Base-by-base conservation (phyloP, 2,329 filamentous ascomycete genomes). In the Aspergillus oerlinghausenensis region DNA sequence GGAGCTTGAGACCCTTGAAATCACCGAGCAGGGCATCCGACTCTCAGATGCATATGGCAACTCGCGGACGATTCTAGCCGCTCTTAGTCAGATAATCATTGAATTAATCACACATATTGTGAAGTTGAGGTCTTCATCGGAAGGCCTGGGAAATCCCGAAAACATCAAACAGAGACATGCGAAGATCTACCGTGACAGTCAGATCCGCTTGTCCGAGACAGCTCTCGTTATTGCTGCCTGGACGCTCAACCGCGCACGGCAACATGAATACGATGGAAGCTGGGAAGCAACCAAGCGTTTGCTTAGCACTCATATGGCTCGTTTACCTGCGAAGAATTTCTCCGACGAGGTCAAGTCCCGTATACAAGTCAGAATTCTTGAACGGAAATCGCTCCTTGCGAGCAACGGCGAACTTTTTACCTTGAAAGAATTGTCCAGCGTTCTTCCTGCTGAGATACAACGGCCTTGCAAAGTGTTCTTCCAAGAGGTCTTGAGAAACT, bases 121-220 rank as follows among this genome's bases (percentile, higher is more conserved):
- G 21, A 70, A 67, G 23, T 61, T 78, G n/a, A 69, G 66, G 35
- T 57, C 62, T 9, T 66, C 69, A 9, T 66, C 54, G n/a, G 55
- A 68, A 56, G 57, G 65, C 51, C 48, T 68, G 48, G 60, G 62
- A n/a, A 55, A 68, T 6, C 73, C 75, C 5, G 40, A 55, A 6
- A 78, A 73, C 51, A 54, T 72, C 32, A 78, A 77, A 53, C 76
- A 79, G 54, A 67, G 55, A 2, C 69, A 74, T 60, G 75, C 74
- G 26, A 72, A 76, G 40, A 63, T 72, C 10, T 79, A 78, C 63
- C 72, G 75, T 11, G 70, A 77, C 38, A 71, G 73, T 32, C 76
- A 76, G 51, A 69, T 76, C 25, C 64, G 61, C 43, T 63, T 79
- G 14, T 71, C 74, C 14, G 67, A 75, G 57, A 68, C 72, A 26